These are phyloP conservation scores for Polymyxa betae DNA, from an alignment of 208 protist genomes.

Conservation along the genomic window DNA sequence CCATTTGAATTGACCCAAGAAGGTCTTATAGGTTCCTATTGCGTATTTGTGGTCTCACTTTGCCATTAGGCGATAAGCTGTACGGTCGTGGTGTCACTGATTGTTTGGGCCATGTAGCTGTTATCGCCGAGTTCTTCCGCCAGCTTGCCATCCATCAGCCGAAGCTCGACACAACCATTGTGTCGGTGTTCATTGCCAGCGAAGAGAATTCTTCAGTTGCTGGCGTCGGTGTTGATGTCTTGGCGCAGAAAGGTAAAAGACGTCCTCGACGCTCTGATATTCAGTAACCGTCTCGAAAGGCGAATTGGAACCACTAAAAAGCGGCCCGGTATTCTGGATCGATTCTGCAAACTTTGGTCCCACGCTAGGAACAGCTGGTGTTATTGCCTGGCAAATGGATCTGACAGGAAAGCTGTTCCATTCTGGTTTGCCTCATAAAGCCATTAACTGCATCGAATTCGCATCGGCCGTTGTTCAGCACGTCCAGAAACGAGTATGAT, in stretches of 20 bases:
- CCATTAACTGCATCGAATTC: background rate
- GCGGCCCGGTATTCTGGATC: constrained; percentile 65
- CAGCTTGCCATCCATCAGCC: constrained; percentile 71
- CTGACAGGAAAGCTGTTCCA: constrained; percentile 74
- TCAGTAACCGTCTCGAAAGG: constrained; percentile 30
- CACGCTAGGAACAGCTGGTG: constrained; percentile 71
- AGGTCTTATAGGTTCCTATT: background rate
- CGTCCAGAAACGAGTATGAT: constrained; percentile 69
- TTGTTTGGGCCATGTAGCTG: constrained; percentile 74
- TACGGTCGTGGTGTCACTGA: constrained; percentile 73
- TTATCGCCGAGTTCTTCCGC: constrained; percentile 72
- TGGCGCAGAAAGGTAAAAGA: constrained; percentile 25
- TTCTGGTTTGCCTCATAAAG: constrained; percentile 71
- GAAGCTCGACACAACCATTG: constrained; percentile 66
- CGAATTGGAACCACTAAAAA: constrained; percentile 67
- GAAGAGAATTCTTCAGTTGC: constrained; percentile 70
- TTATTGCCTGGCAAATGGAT: constrained; percentile 70
- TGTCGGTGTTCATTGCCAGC: constrained; percentile 74
- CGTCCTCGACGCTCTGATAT: background rate
- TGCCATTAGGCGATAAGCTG: constrained; percentile 66
- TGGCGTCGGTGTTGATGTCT: constrained; percentile 58
- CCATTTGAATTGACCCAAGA: constrained; percentile 71
- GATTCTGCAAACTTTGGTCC: constrained; percentile 73
- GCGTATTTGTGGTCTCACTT: background rate
- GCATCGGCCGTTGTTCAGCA: background rate